Conservation (phyloP, 495 filamentous ascomycete genomes). For the Hypoxylon rickii region DNA sequence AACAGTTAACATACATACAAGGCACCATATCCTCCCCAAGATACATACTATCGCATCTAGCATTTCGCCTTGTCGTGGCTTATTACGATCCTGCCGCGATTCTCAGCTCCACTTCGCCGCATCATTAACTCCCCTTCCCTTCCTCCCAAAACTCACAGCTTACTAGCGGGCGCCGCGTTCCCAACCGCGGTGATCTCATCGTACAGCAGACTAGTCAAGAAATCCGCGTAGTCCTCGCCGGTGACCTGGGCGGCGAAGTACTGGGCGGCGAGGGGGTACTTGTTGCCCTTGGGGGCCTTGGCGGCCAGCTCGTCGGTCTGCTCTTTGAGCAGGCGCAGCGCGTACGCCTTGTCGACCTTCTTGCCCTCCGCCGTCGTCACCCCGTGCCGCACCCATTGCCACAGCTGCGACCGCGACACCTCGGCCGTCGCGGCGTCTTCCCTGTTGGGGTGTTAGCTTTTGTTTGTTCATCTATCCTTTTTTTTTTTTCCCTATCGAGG, state of each 20-base stretch:
- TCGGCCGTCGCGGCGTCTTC: constrained; percentile 98
- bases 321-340: constrained; percentile 82
- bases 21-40: neutral
- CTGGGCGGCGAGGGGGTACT: constrained; percentile 85
- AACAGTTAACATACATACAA: constrained; percentile 19
- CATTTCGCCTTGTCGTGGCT: too few species aligned
- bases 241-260: constrained; percentile 95
- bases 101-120: too few species aligned
- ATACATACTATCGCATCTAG: too few species aligned
- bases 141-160: constrained; percentile 58
- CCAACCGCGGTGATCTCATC: constrained; percentile 93
- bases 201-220: constrained; percentile 89
- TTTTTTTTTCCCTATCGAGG: too few species aligned
- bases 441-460: constrained; percentile 43
- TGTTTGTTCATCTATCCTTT: too few species aligned
- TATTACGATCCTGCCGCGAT: too few species aligned
- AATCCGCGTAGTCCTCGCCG: constrained; percentile 96
- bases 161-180: constrained; percentile 69
- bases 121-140: too few species aligned
- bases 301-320: constrained; percentile 74
- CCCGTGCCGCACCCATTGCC: constrained; percentile 94
- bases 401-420: constrained; percentile 88
- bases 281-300: constrained; percentile 86
- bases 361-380: constrained; percentile 87
- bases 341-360: constrained; percentile 89